Conservation (phyloP, 2,329 filamentous ascomycete species). For the Macrophomina tecta region DNA sequence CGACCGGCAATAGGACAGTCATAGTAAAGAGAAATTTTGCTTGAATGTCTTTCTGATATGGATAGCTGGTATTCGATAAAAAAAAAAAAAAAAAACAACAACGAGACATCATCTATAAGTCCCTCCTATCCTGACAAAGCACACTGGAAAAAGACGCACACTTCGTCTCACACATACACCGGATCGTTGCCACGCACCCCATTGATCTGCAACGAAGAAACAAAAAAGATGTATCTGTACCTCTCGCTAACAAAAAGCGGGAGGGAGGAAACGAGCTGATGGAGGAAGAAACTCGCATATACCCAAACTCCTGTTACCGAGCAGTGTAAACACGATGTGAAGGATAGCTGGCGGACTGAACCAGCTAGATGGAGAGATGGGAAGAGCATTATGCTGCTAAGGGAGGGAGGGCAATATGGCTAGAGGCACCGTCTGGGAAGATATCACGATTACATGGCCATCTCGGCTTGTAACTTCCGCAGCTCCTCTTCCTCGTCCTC, state of each 20-base stretch:
- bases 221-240: background rate
- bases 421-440: background rate
- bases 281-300: conserved; percentile 4
- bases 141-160: background rate
- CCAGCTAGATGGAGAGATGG: background rate
- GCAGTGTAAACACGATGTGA: conserved; percentile 5
- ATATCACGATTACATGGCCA: conserved; percentile 75
- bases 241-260: background rate
- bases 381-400: conserved; percentile 2
- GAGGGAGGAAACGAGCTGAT: background rate
- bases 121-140: background rate
- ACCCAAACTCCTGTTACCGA: conserved; percentile 20
- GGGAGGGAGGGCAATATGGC: background rate
- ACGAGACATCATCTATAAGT: conserved; percentile 13
- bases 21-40: background rate
- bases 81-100: background rate
- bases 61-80: conserved; percentile 20
- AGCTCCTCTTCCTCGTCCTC: conserved; percentile 97
- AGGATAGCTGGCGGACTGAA: background rate
- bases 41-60: background rate
- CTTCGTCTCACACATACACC: conserved; percentile 2
- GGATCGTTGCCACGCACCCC: background rate
- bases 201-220: conserved; percentile 2
- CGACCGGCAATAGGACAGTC: too few relatives aligned
- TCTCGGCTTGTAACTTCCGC: conserved; percentile 90